Conservation (phyloP, 306 rosid genomes). For the Dryas alaskensis region DNA sequence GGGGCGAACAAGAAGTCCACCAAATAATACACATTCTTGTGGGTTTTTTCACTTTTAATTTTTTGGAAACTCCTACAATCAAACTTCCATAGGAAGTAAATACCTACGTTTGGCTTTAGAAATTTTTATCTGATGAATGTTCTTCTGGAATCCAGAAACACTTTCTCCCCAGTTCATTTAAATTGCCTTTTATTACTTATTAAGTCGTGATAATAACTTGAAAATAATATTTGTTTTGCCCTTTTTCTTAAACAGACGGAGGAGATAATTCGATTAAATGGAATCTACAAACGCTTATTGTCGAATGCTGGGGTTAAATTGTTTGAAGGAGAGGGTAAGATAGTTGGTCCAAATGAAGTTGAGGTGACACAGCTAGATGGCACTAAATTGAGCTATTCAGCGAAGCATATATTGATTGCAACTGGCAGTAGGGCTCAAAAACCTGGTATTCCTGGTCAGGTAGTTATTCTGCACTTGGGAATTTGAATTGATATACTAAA, state of each 20-base stretch:
- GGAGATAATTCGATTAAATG: conserved; percentile 84
- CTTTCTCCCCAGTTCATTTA: neutral
- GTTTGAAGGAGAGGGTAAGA: conserved; percentile 90
- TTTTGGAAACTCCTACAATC: neutral
- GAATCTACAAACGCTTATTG: conserved; percentile 87
- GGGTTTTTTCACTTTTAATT: neutral
- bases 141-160: neutral
- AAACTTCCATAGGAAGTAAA: neutral
- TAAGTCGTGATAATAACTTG: neutral
- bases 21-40: neutral
- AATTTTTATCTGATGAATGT: neutral
- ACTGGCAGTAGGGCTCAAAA: conserved; percentile 88
- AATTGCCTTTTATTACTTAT: neutral
- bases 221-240: neutral
- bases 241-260: conserved; percentile 59
- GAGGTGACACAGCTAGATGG: conserved; percentile 97
- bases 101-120: neutral
- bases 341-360: conserved; percentile 88
- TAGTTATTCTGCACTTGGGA: conserved; percentile 32
- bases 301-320: conserved; percentile 80
- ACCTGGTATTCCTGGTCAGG: conserved; percentile 86
- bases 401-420: conserved; percentile 88
- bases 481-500: conserved; percentile 1
- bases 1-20: neutral
- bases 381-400: conserved; percentile 82